These are phyloP conservation scores for Colletotrichum somersetense DNA, from an alignment of 2,329 filamentous ascomycete genomes.

Conservation along the genomic window DNA sequence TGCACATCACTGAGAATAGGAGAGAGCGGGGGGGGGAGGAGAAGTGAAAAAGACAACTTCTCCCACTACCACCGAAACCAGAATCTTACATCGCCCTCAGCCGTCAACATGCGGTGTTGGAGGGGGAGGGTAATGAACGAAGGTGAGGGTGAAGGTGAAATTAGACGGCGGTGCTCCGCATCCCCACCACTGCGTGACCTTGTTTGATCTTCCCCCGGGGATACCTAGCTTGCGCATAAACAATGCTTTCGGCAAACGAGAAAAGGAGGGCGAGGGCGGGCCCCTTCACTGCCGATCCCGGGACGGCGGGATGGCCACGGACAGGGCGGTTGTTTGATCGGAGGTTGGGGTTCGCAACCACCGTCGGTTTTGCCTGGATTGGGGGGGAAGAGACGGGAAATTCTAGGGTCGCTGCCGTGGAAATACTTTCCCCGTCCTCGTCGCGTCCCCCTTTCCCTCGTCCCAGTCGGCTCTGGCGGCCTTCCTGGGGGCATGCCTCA, in stretches of 20 bases:
- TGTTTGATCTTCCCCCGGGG: constrained; percentile 38
- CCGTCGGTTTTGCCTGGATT: background rate
- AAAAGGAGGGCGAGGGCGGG: constrained; percentile 1
- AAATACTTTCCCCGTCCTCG: background rate
- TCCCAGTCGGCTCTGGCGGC: background rate
- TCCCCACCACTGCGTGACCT: constrained; percentile 1
- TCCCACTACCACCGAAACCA: background rate
- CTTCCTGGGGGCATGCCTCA: background rate
- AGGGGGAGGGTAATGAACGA: background rate
- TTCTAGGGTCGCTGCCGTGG: background rate
- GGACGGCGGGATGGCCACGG: background rate
- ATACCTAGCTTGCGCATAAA: constrained; percentile 29
- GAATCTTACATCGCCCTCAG: background rate
- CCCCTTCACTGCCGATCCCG: constrained; percentile 17
- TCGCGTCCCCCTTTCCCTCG: background rate
- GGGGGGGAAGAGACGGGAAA: background rate
- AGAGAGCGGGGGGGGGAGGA: too few relatives aligned
- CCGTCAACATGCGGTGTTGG: background rate
- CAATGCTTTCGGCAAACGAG: constrained; percentile 25
- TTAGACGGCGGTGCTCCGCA: background rate
- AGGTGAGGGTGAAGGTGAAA: background rate
- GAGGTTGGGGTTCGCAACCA: constrained; percentile 15
- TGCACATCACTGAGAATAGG: background rate
- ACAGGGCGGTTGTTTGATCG: constrained; percentile 34
- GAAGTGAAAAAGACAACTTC: too few relatives aligned